Evolutionary conservation across 352 stramenopile genomes (phyloP), one percentile per base, ranked within the genome.

Genomic region (Phytophthora sansomeana): DNA sequence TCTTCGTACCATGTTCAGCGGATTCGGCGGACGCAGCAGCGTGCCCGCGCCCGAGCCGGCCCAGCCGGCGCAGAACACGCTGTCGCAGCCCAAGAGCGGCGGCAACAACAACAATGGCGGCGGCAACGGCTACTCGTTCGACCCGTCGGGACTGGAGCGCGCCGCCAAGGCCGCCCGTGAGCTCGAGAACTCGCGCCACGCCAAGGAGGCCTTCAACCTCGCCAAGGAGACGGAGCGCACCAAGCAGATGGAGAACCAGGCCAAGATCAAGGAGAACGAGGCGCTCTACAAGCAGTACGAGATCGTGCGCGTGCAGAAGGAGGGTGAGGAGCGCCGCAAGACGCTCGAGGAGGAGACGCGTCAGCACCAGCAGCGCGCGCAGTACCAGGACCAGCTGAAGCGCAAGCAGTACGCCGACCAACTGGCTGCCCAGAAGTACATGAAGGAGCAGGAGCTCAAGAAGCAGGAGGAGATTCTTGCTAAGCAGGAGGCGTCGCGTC

Each of bases 371-470:
- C 86, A 97, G 73, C 85, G 96, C 58, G 95, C 93, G 42, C 93
- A 99, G 77, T 99, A 99, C 83, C 90, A 97, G 74, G 97, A 99
- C 84, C 91, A 99, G 75, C 91, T 99, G 49, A 98, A 99, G 87
- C 93, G 97, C 61, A 99, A 99, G 82, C 91, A 98, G 73, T 97
- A 99, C 70, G 97, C 97, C 2, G 97, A 99, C 69, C 96, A 99
- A 80, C 74, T 98, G 26, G 93, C 97, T 32, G 96, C 96, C 26
- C 96, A 99, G 74, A 98, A 98, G 79, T 91, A 94, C 69, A 95
- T 96, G 85, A 95, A 96, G 63, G 95, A 98, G 70, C 96, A 98
- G 75, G 95, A 99, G 83, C 75, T 98, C 21, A 97, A 98, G 84
- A 99, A 99, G 75, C 95, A 99, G 81, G 97, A 99, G 82, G 97